phyloP scores from a whole-genome alignment of 129 eudicot species.

The Artemisia argyi region DNA sequence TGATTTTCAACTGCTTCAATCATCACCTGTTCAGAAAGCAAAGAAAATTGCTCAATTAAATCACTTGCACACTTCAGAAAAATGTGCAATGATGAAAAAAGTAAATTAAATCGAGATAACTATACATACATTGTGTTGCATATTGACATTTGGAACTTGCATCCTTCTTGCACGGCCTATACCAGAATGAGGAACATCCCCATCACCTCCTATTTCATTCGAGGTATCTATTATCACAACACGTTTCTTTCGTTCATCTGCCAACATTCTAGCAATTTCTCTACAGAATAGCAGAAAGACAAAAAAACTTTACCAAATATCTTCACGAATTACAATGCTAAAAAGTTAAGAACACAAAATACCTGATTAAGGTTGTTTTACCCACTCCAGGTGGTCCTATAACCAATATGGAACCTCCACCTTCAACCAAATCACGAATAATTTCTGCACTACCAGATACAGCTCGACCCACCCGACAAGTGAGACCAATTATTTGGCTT shows the following conservation, averaged over 20 bases:
- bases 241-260: constrained; percentile 86
- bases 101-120: not conserved
- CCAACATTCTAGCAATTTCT: constrained; percentile 93
- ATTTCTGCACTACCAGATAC: constrained; percentile 97
- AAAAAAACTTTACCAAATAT: not conserved
- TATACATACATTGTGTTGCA: constrained; percentile 89
- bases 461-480: constrained; percentile 97
- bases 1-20: constrained; percentile 99
- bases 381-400: constrained; percentile 99
- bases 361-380: constrained; percentile 97
- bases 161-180: constrained; percentile 97
- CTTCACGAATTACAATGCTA: not conserved
- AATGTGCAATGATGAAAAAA: not conserved
- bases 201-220: constrained; percentile 98
- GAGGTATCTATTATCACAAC: constrained; percentile 94
- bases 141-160: constrained; percentile 98
- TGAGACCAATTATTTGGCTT: constrained; percentile 85
- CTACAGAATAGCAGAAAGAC: constrained; percentile 37
- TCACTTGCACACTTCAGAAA: not conserved
- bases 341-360: constrained; percentile 13
- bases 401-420: constrained; percentile 91
- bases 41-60: constrained; percentile 12
- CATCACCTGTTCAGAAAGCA: constrained; percentile 65
- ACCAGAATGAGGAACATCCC: constrained; percentile 97
- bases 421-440: constrained; percentile 83